Evolutionary conservation across 331 rosid species (phyloP).

Genomic region (Rosa hybrid): DNA sequence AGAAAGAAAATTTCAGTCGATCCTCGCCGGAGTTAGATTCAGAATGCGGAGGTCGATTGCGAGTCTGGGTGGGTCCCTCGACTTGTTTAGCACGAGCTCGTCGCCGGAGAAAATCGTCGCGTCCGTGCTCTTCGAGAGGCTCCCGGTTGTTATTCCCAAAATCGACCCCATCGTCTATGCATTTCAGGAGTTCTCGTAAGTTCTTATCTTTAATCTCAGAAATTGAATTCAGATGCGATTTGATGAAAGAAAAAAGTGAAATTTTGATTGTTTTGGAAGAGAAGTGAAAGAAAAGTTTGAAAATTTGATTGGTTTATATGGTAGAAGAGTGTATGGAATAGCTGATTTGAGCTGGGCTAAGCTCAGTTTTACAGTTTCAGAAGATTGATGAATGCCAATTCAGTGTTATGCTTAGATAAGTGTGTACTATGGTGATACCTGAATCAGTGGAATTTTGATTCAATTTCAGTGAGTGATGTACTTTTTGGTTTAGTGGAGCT

Average conservation of each 20-base stretch:
- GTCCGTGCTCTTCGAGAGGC: slow-evolving; percentile 88
- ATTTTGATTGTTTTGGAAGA: neutral
- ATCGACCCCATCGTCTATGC: slow-evolving; percentile 86
- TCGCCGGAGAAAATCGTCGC: slow-evolving; percentile 64
- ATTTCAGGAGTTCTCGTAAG: slow-evolving; percentile 88
- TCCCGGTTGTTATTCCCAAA: slow-evolving; percentile 89
- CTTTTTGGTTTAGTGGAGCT: neutral
- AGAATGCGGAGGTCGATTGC: slow-evolving; percentile 63
- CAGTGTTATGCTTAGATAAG: no score
- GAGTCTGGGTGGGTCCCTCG: slow-evolving; percentile 42
- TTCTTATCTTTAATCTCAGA: neutral
- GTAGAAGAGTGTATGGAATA: neutral
- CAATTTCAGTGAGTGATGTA: neutral
- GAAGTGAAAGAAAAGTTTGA: neutral
- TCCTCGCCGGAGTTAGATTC: neutral
- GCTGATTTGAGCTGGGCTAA: slow-evolving; percentile 1
- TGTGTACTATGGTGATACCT: no score
- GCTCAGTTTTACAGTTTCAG: slow-evolving; percentile 1
- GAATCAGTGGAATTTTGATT: neutral
- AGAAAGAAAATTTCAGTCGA: neutral
- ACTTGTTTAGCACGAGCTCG: slow-evolving; percentile 45
- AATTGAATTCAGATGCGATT: neutral
- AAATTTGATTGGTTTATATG: neutral
- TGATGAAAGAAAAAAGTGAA: neutral
- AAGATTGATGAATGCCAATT: neutral